These are phyloP conservation scores for Calonectria montana DNA, from an alignment of 2,329 filamentous ascomycete genomes.

Conservation along the genomic window DNA sequence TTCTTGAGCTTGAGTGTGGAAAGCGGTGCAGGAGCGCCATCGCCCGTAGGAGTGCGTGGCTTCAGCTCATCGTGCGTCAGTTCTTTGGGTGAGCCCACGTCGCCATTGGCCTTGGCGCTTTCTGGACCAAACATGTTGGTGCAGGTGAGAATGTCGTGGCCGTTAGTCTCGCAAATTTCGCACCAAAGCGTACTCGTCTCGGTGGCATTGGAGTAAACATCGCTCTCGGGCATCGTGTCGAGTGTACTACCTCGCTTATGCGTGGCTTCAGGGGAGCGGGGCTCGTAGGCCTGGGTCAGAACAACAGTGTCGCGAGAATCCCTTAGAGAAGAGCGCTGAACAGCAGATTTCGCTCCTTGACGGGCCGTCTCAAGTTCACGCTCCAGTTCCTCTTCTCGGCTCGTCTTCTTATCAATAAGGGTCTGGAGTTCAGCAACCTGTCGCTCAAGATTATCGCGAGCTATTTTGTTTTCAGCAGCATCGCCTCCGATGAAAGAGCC, in stretches of 20 bases:
- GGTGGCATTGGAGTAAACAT: conserved; percentile 75
- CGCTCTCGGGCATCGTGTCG: conserved; percentile 78
- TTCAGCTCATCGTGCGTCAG: conserved; percentile 51
- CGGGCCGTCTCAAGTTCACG: conserved; percentile 79
- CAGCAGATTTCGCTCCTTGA: conserved; percentile 52
- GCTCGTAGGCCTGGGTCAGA: conserved; percentile 63
- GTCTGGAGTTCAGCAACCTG: conserved; percentile 83
- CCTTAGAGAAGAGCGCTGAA: conserved; percentile 65
- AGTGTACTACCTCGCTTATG: conserved; percentile 65
- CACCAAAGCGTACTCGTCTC: conserved; percentile 86
- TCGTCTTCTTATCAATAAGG: conserved; percentile 77
- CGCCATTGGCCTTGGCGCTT: conserved; percentile 47
- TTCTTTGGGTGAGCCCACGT: conserved; percentile 49
- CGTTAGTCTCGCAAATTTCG: conserved; percentile 92
- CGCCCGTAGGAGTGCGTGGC: conserved; percentile 55
- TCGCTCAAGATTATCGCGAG: conserved; percentile 76
- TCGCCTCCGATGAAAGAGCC: conserved; percentile 51
- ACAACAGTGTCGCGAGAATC: conserved; percentile 76
- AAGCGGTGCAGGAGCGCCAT: conserved; percentile 66
- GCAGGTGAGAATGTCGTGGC: conserved; percentile 95
- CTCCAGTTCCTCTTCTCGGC: conserved; percentile 86
- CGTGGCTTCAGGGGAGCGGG: conserved; percentile 54
- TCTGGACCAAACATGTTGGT: conserved; percentile 83
- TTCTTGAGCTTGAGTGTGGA: conserved; percentile 62
- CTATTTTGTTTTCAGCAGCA: conserved; percentile 47